Conservation (phyloP, 2,329 filamentous ascomycete species). For the Fusarium secorum region DNA sequence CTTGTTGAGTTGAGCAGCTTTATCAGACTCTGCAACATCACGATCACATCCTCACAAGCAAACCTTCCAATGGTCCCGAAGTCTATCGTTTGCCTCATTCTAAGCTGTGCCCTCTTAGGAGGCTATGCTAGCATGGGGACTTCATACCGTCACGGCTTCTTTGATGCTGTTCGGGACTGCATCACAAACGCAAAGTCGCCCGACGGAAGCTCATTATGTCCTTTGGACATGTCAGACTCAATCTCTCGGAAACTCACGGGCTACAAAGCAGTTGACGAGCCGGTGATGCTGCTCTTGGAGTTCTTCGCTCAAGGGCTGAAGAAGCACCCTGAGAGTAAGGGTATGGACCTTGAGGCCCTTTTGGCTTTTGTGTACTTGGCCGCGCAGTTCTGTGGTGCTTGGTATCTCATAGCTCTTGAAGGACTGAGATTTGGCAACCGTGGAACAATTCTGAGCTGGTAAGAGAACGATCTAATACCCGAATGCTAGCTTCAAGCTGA, state of each 20-base stretch:
- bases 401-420: conserved; percentile 31
- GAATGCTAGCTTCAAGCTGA: background rate
- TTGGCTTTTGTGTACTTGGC: conserved; percentile 32
- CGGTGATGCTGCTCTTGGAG: conserved; percentile 22
- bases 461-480: background rate
- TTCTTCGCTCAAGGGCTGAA: conserved; percentile 32
- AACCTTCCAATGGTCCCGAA: background rate
- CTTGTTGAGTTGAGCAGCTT: background rate
- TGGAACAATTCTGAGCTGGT: conserved; percentile 28
- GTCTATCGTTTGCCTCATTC: conserved; percentile 6
- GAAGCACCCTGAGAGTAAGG: background rate
- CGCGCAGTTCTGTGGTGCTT: conserved; percentile 34
- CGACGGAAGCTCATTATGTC: background rate
- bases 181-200: background rate
- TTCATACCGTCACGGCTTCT: conserved; percentile 24
- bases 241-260: background rate
- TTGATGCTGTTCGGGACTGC: conserved; percentile 23
- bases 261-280: background rate
- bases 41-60: background rate
- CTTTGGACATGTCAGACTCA: conserved; percentile 18
- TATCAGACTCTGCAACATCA: background rate
- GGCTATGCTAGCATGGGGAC: conserved; percentile 32
- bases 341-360: conserved; percentile 20
- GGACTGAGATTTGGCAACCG: conserved; percentile 24
- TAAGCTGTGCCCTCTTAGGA: conserved; percentile 27